Base-by-base conservation (phyloP, 2,329 filamentous ascomycete genomes). In the Coniochaeta sp. region DNA sequence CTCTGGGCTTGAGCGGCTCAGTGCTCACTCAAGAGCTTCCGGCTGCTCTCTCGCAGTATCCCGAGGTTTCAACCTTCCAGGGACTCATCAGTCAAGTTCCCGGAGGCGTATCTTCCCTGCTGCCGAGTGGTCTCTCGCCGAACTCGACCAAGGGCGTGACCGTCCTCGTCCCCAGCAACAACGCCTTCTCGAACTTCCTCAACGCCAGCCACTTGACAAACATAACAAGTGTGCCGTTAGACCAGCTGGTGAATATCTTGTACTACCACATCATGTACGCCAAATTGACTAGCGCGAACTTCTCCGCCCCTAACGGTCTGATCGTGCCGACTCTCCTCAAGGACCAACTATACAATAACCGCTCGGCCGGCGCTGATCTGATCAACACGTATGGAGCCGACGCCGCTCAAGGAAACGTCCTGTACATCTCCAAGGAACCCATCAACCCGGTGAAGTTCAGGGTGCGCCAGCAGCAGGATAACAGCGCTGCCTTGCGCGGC, bases 261-360 rank as follows among this genome's bases (percentile, higher is more conserved):
- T 14, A 47, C 1, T 64, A 64, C 57, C 67, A 67, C 50, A 61
- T 63, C 52, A 38, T 68, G 34, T 62, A 60, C 7, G 64, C 65
- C 11, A 33, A 57, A 16, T 19, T 68, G 22, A 63, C 60, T 12
- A 47, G 57, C 12, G 17, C 34, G 8, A 63, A 66, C 31, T 65
- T 67, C 59, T 64, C 60, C 24, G 19, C 38, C 7, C 11, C 61
- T 1, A 58, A 54, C 26, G 65, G 66, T 5, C 43, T 68, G 31
- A 65, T 62, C 11, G 61, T 65, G 1, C 67, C 66, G 17, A 67
- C 63, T 1, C 57, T 67, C 43, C 62, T 67, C 43, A 59, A 26
- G 7, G 65, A 63, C 24, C 47, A 62, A 38, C 28, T 44, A 9
- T 63, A 64, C 61, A 67, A 67, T 59, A 64, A 65, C 57, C 60